Base-by-base conservation (phyloP, 1,284 basidiomycete genomes). In the Naganishia cerealis region DNA sequence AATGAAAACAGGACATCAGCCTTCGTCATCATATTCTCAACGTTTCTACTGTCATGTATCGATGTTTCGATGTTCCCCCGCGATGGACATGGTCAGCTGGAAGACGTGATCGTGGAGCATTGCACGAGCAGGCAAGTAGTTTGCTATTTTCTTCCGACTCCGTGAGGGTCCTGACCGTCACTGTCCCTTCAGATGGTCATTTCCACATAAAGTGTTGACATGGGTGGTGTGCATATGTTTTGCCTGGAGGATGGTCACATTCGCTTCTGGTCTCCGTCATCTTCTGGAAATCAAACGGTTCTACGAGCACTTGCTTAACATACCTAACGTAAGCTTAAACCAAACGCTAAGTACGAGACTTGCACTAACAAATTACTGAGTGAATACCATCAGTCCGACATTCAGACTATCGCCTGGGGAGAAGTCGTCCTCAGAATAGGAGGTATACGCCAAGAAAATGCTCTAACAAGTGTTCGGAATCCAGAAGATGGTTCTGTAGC, bases 401-500 rank as follows among this genome's bases (percentile, higher is more conserved):
- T 99, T 56, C 92, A 94, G 81, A 97, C 95, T 0, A 92, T 99
- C 53, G 90, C 94, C 0, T 99, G 95, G 95, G 88, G 92, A 5
- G 91, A 94, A 77, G 87, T 99, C 61, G 95, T 99, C 57, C 86
- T 90, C 21, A 87, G 94, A 42, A 90, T 99, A 72, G 88, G 87
- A 50, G 84, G 88, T 12, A 93, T 95, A 69, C 87, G 92, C n/a
- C 89, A 94, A 77, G 88, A 92, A 71, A 95, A 94, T 75, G 90
- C 91, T 6, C 83, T 91, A 42, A 94, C 91, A 0, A 92, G 91
- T 0, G 87, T 90, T 1, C 76, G 65, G 80, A 84, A 75, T 80
- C 83, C 70, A 76, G 73, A 75, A 29, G 59, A 68, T 15, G 65
- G 40, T 5, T 56, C 52, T 8, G 65, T 77, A 18, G 76, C 77